Conservation (phyloP, 108 stramenopile species). For the Nannochloropsis oceanica region DNA sequence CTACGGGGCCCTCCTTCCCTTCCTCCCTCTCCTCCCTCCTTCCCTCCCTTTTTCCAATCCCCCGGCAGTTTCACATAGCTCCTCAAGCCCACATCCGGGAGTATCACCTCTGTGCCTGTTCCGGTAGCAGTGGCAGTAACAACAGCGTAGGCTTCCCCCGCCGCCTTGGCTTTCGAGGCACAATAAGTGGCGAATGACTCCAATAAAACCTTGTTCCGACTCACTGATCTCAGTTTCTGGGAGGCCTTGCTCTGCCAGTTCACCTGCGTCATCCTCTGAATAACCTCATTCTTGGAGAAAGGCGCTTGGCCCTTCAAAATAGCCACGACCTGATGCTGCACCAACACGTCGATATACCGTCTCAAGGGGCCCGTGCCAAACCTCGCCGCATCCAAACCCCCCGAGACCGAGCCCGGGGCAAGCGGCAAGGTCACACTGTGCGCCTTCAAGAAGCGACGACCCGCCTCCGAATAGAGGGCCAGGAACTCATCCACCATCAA, state of each 20-base stretch:
- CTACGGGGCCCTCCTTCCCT: background rate
- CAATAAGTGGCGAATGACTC: slow-evolving; percentile 15
- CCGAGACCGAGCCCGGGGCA: background rate
- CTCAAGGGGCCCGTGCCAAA: slow-evolving; percentile 22
- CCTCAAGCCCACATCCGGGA: slow-evolving; percentile 6
- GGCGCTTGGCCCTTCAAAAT: background rate
- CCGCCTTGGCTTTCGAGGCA: background rate
- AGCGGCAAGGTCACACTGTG: slow-evolving; percentile 7
- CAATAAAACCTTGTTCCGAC: background rate
- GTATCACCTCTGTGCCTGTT: slow-evolving; percentile 5
- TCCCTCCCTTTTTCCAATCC: background rate
- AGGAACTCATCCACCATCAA: slow-evolving; percentile 12
- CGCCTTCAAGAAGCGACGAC: background rate
- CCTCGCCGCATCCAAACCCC: background rate
- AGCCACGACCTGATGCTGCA: slow-evolving; percentile 18
- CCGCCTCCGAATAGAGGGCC: slow-evolving; percentile 18
- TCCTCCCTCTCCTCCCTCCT: background rate
- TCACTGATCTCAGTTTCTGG: background rate
- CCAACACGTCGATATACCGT: slow-evolving; percentile 13
- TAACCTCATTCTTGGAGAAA: slow-evolving; percentile 1
- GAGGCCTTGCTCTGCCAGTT: background rate
- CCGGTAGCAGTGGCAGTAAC: slow-evolving; percentile 9
- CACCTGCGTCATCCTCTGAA: background rate
- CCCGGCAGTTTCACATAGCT: slow-evolving; percentile 2
- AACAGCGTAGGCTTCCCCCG: slow-evolving; percentile 6